Evolutionary conservation across 2,329 filamentous ascomycete genomes (phyloP).

Genomic region (Hirsutella rhossiliensis): DNA sequence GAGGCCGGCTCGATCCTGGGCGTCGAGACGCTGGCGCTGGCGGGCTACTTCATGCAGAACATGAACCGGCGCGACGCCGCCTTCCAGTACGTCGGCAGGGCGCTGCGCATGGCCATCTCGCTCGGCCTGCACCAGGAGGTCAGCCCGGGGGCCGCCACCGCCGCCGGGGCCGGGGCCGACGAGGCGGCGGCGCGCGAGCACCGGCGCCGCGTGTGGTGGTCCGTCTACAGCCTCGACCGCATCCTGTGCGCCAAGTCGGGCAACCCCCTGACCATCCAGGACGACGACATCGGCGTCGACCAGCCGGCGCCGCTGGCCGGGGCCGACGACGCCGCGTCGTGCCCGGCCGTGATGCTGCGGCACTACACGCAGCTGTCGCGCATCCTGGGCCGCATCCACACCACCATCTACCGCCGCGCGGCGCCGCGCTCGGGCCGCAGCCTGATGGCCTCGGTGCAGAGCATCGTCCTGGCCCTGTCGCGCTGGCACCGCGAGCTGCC

Average conservation of each 20-base stretch:
- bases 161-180: slow-evolving; percentile 16
- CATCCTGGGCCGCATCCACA: slow-evolving; percentile 35
- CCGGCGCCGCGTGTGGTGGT: slow-evolving; percentile 43
- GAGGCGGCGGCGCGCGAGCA: slow-evolving; percentile 31
- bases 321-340: slow-evolving; percentile 22
- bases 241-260: slow-evolving; percentile 41
- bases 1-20: slow-evolving; percentile 41
- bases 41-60: slow-evolving; percentile 46
- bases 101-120: slow-evolving; percentile 44
- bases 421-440: slow-evolving; percentile 29
- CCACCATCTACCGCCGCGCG: slow-evolving; percentile 31
- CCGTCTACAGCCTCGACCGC: slow-evolving; percentile 41
- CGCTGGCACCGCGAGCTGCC: slow-evolving; percentile 38
- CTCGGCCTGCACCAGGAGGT: slow-evolving; percentile 44
- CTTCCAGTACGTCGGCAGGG: slow-evolving; percentile 40
- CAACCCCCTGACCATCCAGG: slow-evolving; percentile 40
- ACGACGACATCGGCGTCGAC: slow-evolving; percentile 35
- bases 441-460: slow-evolving; percentile 36
- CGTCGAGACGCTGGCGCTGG: slow-evolving; percentile 40
- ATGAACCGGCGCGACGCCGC: slow-evolving; percentile 42
- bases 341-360: slow-evolving; percentile 33
- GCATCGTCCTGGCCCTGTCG: slow-evolving; percentile 34
- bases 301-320: slow-evolving; percentile 18
- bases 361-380: slow-evolving; percentile 40
- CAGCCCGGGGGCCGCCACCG: slow-evolving; percentile 17